These are phyloP conservation scores for Reutealis trisperma DNA, from an alignment of 345 rosid species.

Conservation along the genomic window DNA sequence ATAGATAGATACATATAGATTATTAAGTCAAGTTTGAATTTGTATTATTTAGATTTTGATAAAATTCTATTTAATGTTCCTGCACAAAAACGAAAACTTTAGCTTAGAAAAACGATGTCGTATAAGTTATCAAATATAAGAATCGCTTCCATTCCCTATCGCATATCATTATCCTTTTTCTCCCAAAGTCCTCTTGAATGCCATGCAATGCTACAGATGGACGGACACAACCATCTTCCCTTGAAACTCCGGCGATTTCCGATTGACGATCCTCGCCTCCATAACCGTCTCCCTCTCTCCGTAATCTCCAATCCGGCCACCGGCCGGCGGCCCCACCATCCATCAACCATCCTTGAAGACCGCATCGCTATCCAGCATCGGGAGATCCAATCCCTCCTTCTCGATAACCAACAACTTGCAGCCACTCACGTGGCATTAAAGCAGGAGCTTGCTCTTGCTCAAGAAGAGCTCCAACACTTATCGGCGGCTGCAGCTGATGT, in stretches of 20 bases:
- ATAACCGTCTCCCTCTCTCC: neutral
- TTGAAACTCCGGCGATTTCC: neutral
- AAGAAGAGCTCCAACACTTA: conserved; percentile 55
- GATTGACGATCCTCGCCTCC: neutral
- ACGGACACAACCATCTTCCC: conserved; percentile 16
- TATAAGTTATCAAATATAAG: too few species aligned
- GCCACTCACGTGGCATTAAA: conserved; percentile 66
- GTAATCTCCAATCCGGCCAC: neutral
- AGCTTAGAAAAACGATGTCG: too few species aligned
- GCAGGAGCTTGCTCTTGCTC: conserved; percentile 58
- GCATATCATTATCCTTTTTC: too few species aligned
- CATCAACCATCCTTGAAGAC: conserved; percentile 57
- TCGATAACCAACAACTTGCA: conserved; percentile 63
- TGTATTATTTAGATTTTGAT: too few species aligned
- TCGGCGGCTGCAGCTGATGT: conserved; percentile 46
- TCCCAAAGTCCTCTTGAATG: too few species aligned
- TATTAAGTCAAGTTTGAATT: too few species aligned
- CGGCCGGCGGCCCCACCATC: neutral
- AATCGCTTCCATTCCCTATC: too few species aligned
- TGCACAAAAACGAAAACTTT: too few species aligned
- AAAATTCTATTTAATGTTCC: too few species aligned
- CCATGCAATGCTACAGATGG: neutral
- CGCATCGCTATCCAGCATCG: conserved; percentile 63
- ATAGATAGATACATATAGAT: too few species aligned
- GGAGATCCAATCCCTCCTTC: conserved; percentile 71